These are phyloP conservation scores for Sugiyamaella xylanicola DNA, from an alignment of 1,139 yeast genomes.

Conservation along the genomic window DNA sequence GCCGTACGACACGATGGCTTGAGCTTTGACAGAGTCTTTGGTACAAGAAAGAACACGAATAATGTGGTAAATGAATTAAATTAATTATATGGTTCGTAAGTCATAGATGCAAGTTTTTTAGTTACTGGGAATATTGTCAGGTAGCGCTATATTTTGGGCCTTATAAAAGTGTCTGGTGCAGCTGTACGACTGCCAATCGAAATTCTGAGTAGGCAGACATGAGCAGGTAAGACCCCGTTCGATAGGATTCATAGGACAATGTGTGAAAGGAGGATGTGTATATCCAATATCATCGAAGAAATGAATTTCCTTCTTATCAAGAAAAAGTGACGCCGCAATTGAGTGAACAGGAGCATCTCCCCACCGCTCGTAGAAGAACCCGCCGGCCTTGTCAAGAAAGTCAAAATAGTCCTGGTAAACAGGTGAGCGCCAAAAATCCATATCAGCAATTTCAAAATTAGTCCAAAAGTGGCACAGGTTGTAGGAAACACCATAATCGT, in stretches of 20 bases:
- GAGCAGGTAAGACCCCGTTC: conserved; percentile 45
- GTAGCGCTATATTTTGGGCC: conserved; percentile 61
- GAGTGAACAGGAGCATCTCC: conserved; percentile 94
- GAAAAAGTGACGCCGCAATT: conserved; percentile 76
- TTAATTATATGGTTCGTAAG: neutral
- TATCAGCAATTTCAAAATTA: conserved; percentile 76
- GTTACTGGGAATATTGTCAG: conserved; percentile 48
- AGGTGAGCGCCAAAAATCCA: conserved; percentile 72
- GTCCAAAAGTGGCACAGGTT: conserved; percentile 90
- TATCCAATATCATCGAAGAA: conserved; percentile 84
- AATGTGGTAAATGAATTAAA: neutral
- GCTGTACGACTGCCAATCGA: conserved; percentile 84
- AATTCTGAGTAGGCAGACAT: conserved; percentile 60
- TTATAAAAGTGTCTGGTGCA: conserved; percentile 74
- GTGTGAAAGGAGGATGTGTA: conserved; percentile 63
- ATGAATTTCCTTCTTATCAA: conserved; percentile 67
- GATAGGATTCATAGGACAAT: conserved; percentile 52
- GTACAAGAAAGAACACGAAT: no score
- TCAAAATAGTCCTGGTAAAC: conserved; percentile 72
- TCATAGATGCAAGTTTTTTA: conserved; percentile 6
- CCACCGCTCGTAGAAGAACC: conserved; percentile 91
- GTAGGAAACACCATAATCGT: conserved; percentile 58
- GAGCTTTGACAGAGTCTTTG: no score
- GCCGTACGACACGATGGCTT: no score
- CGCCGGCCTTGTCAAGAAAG: conserved; percentile 74